Conservation (phyloP, 2,329 filamentous ascomycete genomes). For the Cytospora leucostoma region DNA sequence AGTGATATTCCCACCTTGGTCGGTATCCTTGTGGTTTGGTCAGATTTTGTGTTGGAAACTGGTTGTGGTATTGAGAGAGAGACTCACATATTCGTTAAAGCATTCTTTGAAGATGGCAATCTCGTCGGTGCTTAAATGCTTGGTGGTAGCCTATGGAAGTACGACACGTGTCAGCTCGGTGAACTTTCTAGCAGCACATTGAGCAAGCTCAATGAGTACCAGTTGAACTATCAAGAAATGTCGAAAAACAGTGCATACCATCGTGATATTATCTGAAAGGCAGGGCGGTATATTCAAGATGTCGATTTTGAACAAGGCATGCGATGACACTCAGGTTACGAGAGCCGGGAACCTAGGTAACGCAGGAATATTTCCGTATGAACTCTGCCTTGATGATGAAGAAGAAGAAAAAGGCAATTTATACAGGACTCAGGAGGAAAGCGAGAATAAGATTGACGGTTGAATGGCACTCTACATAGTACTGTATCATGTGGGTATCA, state of each 20-base stretch:
- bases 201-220: background rate
- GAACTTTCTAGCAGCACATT: background rate
- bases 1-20: conserved; percentile 37
- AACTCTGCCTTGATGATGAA: background rate
- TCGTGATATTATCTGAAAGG: background rate
- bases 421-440: conserved; percentile 3
- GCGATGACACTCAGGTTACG: background rate
- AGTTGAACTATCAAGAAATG: background rate
- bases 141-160: conserved; percentile 11
- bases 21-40: conserved; percentile 16
- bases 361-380: background rate
- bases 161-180: background rate
- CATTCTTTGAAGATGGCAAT: conserved; percentile 27
- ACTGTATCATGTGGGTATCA: conserved; percentile 7
- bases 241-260: background rate
- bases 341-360: background rate
- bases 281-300: background rate
- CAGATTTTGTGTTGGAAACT: background rate
- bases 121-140: conserved; percentile 24
- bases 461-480: conserved; percentile 11
- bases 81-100: conserved; percentile 28
- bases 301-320: background rate
- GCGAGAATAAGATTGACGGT: background rate
- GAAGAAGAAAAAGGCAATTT: background rate
- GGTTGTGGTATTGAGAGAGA: background rate